Percentiles rank a stretch among this genome's conserved stretches.
phyloP scores from a whole-genome alignment of 139 green algal species.

The Chlorella sp. region DNA sequence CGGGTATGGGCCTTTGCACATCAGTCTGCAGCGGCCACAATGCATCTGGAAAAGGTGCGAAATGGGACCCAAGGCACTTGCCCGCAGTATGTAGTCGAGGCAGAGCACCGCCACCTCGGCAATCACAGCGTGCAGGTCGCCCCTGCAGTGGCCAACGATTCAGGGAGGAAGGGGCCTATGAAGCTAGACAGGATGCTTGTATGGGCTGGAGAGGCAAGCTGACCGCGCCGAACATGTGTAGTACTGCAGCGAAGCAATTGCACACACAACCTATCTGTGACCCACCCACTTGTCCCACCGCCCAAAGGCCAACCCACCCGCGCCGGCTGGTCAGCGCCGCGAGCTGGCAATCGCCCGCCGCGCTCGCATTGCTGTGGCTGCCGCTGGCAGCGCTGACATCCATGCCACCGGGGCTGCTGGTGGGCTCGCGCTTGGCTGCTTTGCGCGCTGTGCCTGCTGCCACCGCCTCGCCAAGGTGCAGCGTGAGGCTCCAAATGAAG shows the following conservation, averaged over 20 bases:
- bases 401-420: conserved; percentile 20
- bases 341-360: background rate
- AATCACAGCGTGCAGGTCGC: conserved; percentile 24
- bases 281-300: no score
- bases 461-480: background rate
- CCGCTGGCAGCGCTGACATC: conserved; percentile 11
- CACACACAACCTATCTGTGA: no score
- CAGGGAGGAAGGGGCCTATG: background rate
- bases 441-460: conserved; percentile 14
- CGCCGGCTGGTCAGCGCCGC: conserved; percentile 20
- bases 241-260: no score
- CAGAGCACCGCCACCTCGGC: conserved; percentile 10
- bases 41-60: no score
- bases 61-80: background rate
- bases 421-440: conserved; percentile 25
- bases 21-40: no score
- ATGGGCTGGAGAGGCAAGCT: no score
- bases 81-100: conserved; percentile 18
- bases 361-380: conserved; percentile 5
- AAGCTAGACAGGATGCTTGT: no score
- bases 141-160: no score
- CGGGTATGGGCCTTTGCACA: no score
- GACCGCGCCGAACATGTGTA: no score
- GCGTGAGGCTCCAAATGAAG: conserved; percentile 1
- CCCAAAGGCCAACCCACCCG: background rate